These are phyloP conservation scores for Alopecurus myosuroides DNA, from an alignment of 176 grass and related monocot genomes.

Conservation along the genomic window DNA sequence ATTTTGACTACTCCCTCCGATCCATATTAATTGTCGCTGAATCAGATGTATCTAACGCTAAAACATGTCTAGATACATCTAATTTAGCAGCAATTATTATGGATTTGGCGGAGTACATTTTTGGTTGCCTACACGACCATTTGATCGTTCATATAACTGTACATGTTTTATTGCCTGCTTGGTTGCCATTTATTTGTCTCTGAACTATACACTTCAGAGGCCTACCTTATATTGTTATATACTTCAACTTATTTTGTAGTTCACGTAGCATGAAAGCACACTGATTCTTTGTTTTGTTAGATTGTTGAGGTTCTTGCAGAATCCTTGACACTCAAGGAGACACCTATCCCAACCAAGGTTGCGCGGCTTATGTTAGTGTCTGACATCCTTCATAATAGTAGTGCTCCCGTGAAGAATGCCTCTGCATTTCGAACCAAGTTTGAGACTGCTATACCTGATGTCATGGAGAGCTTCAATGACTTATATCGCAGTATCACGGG, in stretches of 20 bases:
- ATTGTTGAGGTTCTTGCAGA: slow-evolving; percentile 94
- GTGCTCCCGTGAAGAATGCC: slow-evolving; percentile 95
- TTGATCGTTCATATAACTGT: not conserved
- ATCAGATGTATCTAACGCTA: too few species aligned
- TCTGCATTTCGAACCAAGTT: slow-evolving; percentile 98
- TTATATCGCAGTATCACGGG: slow-evolving; percentile 86
- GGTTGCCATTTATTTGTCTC: not conserved
- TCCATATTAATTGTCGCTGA: too few species aligned
- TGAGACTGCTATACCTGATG: slow-evolving; percentile 82
- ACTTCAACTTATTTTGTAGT: not conserved
- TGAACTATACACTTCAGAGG: not conserved
- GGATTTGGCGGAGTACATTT: too few species aligned
- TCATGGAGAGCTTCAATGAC: slow-evolving; percentile 98
- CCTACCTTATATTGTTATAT: not conserved
- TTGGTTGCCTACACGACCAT: not conserved
- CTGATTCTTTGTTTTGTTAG: slow-evolving; percentile 40
- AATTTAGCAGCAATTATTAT: too few species aligned
- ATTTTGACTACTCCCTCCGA: too few species aligned
- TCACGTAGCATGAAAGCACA: slow-evolving; percentile 12
- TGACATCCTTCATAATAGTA: slow-evolving; percentile 98
- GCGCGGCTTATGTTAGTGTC: slow-evolving; percentile 97
- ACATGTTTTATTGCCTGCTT: not conserved
- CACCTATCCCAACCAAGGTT: slow-evolving; percentile 92
- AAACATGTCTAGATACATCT: too few species aligned
- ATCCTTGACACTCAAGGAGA: slow-evolving; percentile 95